Base-by-base conservation (phyloP, 2,329 filamentous ascomycete genomes). In the Stylonectria norvegica region DNA sequence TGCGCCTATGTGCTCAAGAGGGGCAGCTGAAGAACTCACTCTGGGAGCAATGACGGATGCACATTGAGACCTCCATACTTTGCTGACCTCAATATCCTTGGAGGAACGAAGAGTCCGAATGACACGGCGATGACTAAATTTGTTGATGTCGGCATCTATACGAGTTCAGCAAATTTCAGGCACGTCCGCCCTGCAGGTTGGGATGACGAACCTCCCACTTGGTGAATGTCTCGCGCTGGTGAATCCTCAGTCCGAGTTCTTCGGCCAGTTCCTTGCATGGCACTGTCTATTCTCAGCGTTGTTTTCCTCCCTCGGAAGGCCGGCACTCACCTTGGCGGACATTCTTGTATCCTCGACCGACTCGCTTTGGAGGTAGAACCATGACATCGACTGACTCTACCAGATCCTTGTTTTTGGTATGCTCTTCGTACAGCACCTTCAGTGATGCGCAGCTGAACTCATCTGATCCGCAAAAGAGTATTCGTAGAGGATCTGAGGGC, bases 381-480 rank as follows among this genome's bases (percentile, higher is more conserved):
- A 95, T 79, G 3, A 98, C 90, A 62, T 95, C 85, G 49, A 98
- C 84, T 5, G 86, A 89, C 42, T 75, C 72, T 39, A 95, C 81
- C 9, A 80, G 67, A 14, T 66, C 65, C 5, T 67, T 73, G 40
- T 73, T 73, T 38, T 56, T 58, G 18, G 62, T 45, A 37, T 81
- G 74, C 58, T 88, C 84, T 5, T 67, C 57, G 53, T 84, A 64
- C 22, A 98, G 68, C 5, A 86, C 85, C 43, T 69, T 69, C 35
- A 98, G 71, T 2, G 89, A 88, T 37, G 76, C 77, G 56, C 85
- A 85, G 68, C 91, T 96, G 65, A 97, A 95, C 3, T 82, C 75
- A 63, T 98, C 93, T 3, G 91, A 93, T 48, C 93, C 93, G 66
- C 90, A 97, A 67, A 96, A 98, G 4, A 98, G 76, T 38, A 98